A percentile compares a stretch with the other conserved stretches of the same genome.
phyloP scores from a whole-genome alignment of 2,329 filamentous ascomycete genomes.

The Scopulariopsis brevicaulis region DNA sequence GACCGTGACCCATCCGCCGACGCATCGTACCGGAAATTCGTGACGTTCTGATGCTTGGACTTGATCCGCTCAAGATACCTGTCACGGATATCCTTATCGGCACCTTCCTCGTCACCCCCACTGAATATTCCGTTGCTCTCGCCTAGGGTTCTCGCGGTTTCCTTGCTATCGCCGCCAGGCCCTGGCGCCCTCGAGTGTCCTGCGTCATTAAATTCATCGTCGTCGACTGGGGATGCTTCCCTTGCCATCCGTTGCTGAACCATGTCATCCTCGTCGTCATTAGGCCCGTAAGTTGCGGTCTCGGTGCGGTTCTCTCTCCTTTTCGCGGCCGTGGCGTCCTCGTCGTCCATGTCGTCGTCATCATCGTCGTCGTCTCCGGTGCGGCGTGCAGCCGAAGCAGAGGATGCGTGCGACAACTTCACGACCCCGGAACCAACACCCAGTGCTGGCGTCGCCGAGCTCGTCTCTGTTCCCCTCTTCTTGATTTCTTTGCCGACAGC shows the following conservation, averaged over 20 bases:
- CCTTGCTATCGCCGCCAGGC: background rate
- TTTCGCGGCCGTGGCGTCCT: constrained; percentile 66
- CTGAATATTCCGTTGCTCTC: constrained; percentile 8
- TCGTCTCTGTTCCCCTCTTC: constrained; percentile 57
- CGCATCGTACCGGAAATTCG: constrained; percentile 71
- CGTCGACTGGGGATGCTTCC: constrained; percentile 39
- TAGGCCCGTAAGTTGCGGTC: constrained; percentile 79
- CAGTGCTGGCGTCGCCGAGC: constrained; percentile 67
- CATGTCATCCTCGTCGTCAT: constrained; percentile 81
- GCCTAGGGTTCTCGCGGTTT: constrained; percentile 6
- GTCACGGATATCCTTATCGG: constrained; percentile 7
- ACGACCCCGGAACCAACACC: constrained; percentile 40
- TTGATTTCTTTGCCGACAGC: constrained; percentile 70
- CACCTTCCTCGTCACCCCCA: constrained; percentile 27
- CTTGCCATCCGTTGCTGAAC: constrained; percentile 54
- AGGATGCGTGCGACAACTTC: constrained; percentile 32
- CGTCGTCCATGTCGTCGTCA: constrained; percentile 66
- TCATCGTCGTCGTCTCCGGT: constrained; percentile 47
- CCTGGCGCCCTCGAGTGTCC: background rate
- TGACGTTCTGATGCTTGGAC: constrained; percentile 53
- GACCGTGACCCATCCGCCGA: constrained; percentile 45
- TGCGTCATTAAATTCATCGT: constrained; percentile 41
- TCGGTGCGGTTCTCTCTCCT: constrained; percentile 66
- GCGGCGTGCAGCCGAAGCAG: constrained; percentile 17
- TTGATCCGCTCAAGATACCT: constrained; percentile 52